Conservation (phyloP, 2,329 filamentous ascomycete genomes). For the Nothophaeocryptopus gaeumannii region DNA sequence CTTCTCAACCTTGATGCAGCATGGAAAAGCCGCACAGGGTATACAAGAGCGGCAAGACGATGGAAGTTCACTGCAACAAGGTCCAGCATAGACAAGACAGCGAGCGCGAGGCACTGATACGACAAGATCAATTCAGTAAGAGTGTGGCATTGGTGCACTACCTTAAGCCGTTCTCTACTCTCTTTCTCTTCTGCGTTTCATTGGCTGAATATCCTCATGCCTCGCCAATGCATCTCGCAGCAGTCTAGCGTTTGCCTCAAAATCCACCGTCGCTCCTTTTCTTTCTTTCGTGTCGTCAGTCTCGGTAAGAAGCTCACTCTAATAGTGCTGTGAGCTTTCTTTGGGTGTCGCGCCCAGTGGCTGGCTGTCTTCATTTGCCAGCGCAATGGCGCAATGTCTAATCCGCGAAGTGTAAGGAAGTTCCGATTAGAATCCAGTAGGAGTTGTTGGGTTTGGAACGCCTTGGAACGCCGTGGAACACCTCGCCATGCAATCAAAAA, state of each 20-base stretch:
- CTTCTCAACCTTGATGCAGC: too few species aligned
- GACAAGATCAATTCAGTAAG: constrained; percentile 4
- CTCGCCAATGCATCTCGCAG: constrained; percentile 17
- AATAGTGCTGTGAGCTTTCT: constrained; percentile 4
- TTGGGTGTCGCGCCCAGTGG: not conserved
- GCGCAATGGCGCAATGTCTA: constrained; percentile 16
- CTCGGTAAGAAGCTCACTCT: constrained; percentile 11
- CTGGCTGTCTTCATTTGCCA: constrained; percentile 16
- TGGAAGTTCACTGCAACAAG: too few species aligned
- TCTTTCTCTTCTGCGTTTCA: constrained; percentile 15
- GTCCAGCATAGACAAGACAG: too few species aligned
- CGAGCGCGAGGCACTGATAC: too few species aligned
- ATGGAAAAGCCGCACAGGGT: too few species aligned
- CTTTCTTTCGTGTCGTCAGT: constrained; percentile 15
- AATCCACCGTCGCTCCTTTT: constrained; percentile 5
- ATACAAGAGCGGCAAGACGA: too few species aligned
- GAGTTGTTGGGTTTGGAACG: constrained; percentile 5
- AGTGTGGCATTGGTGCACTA: constrained; percentile 24
- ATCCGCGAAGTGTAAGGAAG: not conserved
- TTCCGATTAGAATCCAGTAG: too few species aligned
- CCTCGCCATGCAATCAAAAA: constrained; percentile 33
- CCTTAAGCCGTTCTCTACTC: constrained; percentile 17
- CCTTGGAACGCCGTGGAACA: constrained; percentile 25
- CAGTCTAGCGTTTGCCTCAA: constrained; percentile 13
- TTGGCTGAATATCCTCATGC: constrained; percentile 11